Percentiles rank a stretch among this genome's conserved stretches.
Evolutionary conservation across 2,329 filamentous ascomycete genomes (phyloP).

Genomic region (Coniochaeta sp.): DNA sequence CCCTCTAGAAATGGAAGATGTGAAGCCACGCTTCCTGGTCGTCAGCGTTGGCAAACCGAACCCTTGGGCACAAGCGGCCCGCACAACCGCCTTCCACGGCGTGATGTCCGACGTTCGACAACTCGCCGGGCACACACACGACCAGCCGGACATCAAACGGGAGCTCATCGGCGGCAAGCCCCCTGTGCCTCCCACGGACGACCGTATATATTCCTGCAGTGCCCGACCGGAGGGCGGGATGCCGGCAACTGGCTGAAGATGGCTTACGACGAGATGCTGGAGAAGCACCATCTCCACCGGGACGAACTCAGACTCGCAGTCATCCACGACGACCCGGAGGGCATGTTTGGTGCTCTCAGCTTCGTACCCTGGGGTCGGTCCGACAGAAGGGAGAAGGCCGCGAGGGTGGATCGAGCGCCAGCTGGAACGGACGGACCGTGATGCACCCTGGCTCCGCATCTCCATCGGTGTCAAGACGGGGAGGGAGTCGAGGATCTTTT

Average conservation of each 20-base stretch:
- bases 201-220: constrained; percentile 67
- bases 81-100: constrained; percentile 81
- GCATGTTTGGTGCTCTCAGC: constrained; percentile 58
- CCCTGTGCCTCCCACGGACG: constrained; percentile 36
- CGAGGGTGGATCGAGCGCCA: too few species aligned
- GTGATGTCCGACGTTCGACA: constrained; percentile 57
- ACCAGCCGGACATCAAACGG: constrained; percentile 42
- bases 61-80: too few species aligned
- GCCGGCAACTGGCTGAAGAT: constrained; percentile 64
- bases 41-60: constrained; percentile 91
- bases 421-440: too few species aligned
- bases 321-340: constrained; percentile 84
- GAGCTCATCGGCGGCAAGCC: constrained; percentile 40
- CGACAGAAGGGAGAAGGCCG: too few species aligned
- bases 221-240: constrained; percentile 74
- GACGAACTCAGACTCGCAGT: constrained; percentile 56
- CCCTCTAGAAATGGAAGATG: neutral
- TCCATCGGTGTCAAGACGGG: too few species aligned
- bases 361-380: too few species aligned
- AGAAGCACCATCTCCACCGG: constrained; percentile 20
- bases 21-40: constrained; percentile 61
- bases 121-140: constrained; percentile 32
- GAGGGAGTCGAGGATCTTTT: too few species aligned
- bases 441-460: too few species aligned
- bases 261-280: constrained; percentile 54